These are phyloP conservation scores for Pseudogymnoascus sp. DNA, from an alignment of 2,329 filamentous ascomycete genomes.

Conservation along the genomic window DNA sequence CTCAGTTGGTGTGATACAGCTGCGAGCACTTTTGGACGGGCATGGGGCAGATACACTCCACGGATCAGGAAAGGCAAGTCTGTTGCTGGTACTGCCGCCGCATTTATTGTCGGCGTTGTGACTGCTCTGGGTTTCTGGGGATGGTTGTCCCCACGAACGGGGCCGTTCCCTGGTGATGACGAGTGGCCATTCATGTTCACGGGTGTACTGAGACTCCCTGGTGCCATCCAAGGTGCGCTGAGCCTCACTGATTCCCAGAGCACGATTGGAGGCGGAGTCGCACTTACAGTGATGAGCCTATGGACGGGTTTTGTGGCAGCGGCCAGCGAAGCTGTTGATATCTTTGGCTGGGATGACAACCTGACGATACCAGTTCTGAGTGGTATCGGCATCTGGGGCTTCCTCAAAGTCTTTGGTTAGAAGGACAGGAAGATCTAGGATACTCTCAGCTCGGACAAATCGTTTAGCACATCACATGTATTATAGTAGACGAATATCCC, in stretches of 20 bases:
- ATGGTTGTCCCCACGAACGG: constrained; percentile 62
- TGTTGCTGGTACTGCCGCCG: constrained; percentile 78
- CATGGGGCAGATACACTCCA: constrained; percentile 84
- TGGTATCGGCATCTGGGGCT: constrained; percentile 81
- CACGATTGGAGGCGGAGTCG: constrained; percentile 60
- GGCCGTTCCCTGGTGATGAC: constrained; percentile 61
- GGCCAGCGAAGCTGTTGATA: constrained; percentile 79
- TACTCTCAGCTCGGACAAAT: background rate
- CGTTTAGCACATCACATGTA: constrained; percentile 6
- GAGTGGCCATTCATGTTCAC: constrained; percentile 71
- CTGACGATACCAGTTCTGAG: constrained; percentile 91
- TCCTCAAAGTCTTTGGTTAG: constrained; percentile 74
- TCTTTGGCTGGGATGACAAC: constrained; percentile 96
- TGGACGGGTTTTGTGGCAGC: constrained; percentile 86
- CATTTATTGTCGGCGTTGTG: constrained; percentile 71
- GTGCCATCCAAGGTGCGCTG: constrained; percentile 46
- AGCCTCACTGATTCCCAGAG: constrained; percentile 51
- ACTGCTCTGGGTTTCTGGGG: constrained; percentile 87
- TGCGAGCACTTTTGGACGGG: constrained; percentile 83
- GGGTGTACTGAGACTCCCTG: constrained; percentile 64
- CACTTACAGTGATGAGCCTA: constrained; percentile 72
- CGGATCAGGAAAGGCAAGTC: constrained; percentile 82
- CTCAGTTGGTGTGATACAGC: constrained; percentile 98
- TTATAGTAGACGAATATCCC: constrained; percentile 8
- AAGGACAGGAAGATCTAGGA: constrained; percentile 11